Conservation (phyloP, 2,329 filamentous ascomycete species). For the Aspergillus ruber region DNA sequence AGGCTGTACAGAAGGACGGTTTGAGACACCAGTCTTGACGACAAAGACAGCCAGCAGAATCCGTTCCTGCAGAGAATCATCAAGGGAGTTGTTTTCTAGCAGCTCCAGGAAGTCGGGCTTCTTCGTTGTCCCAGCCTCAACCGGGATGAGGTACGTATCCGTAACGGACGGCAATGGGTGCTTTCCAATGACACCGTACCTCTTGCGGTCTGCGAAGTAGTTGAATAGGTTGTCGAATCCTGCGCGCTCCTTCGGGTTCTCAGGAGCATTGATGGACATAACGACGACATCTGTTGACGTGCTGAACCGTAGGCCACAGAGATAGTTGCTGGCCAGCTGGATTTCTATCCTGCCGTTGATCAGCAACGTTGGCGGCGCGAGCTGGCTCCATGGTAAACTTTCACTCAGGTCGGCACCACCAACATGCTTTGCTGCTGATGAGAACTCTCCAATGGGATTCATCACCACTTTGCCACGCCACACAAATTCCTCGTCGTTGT, state of each 20-base stretch:
- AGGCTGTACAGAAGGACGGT: conserved; percentile 34
- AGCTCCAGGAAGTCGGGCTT: conserved; percentile 84
- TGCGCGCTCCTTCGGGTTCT: conserved; percentile 50
- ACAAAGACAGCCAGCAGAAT: conserved; percentile 81
- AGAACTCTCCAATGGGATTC: conserved; percentile 69
- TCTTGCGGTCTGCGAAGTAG: conserved; percentile 74
- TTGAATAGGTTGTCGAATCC: conserved; percentile 73
- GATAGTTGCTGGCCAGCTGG: conserved; percentile 79
- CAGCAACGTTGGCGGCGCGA: conserved; percentile 62
- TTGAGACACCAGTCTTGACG: conserved; percentile 56
- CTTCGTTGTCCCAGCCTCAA: conserved; percentile 60
- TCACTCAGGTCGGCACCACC: conserved; percentile 72
- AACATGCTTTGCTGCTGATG: conserved; percentile 71
- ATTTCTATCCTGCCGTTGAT: conserved; percentile 68
- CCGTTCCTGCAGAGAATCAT: conserved; percentile 63
- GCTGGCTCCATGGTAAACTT: conserved; percentile 63
- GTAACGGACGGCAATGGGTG: conserved; percentile 68
- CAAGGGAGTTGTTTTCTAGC: conserved; percentile 75
- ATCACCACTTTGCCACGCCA: conserved; percentile 75
- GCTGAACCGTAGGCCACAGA: conserved; percentile 79
- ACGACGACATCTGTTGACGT: conserved; percentile 78
- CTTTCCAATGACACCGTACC: conserved; percentile 82
- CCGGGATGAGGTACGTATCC: conserved; percentile 85
- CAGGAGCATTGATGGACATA: conserved; percentile 60
- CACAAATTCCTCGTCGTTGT: conserved; percentile 62